phyloP scores from a whole-genome alignment of 768 basidiomycete genomes.

The Cubamyces lactineus region DNA sequence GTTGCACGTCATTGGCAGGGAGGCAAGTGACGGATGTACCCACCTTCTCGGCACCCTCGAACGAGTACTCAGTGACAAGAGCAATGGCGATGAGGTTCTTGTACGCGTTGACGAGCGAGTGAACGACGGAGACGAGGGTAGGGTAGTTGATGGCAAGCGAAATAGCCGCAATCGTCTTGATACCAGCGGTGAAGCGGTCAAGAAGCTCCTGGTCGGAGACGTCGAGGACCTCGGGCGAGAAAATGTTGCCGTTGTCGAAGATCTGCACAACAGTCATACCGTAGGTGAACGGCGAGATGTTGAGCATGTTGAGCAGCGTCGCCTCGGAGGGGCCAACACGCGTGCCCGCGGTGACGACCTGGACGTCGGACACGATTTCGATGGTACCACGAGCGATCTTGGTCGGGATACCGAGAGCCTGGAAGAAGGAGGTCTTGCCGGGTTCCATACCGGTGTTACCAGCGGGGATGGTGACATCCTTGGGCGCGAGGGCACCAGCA shows the following conservation, averaged over 20 bases:
- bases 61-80: slow-evolving; percentile 90
- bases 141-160: slow-evolving; percentile 97
- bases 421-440: slow-evolving; percentile 99
- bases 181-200: slow-evolving; percentile 87
- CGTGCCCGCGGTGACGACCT: slow-evolving; percentile 89
- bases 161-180: slow-evolving; percentile 95
- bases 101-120: slow-evolving; percentile 98
- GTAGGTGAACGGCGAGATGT: slow-evolving; percentile 99
- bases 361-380: slow-evolving; percentile 97
- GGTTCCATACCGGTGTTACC: slow-evolving; percentile 99
- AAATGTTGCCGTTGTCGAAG: slow-evolving; percentile 91
- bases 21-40: slow-evolving; percentile 32
- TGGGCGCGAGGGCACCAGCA: slow-evolving; percentile 94
- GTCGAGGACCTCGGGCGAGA: slow-evolving; percentile 89
- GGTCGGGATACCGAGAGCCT: slow-evolving; percentile 98
- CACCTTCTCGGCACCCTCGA: slow-evolving; percentile 93
- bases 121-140: slow-evolving; percentile 89
- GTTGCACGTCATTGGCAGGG: slow-evolving; percentile 37
- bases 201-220: slow-evolving; percentile 90
- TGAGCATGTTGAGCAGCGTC: slow-evolving; percentile 98
- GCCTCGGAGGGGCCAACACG: slow-evolving; percentile 98
- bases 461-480: slow-evolving; percentile 89
- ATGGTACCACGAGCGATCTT: slow-evolving; percentile 99
- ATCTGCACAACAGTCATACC: slow-evolving; percentile 99
- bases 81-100: slow-evolving; percentile 95